phyloP scores from a whole-genome alignment of 306 rosid species.

The Cucurbita pepo region DNA sequence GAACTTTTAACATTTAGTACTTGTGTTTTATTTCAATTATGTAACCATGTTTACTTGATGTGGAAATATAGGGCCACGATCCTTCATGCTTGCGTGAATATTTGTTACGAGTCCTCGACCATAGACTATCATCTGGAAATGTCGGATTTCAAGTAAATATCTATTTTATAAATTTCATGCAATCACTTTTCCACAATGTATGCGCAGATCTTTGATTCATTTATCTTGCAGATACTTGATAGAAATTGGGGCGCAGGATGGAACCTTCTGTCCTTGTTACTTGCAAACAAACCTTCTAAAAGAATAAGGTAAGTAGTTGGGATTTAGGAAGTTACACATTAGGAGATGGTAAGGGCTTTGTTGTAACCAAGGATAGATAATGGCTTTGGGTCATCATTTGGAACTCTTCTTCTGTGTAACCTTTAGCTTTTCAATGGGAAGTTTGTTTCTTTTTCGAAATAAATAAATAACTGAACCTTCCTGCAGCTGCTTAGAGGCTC shows the following conservation, averaged over 20 bases:
- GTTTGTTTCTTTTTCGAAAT: neutral
- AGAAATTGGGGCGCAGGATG: conserved; percentile 99
- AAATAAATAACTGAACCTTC: neutral
- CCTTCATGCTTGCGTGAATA: conserved; percentile 89
- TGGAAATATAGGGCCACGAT: conserved; percentile 69
- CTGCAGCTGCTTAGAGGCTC: conserved; percentile 90
- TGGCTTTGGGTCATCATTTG: neutral
- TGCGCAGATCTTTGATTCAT: conserved; percentile 9
- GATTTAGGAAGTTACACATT: neutral
- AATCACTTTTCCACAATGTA: conserved; percentile 8
- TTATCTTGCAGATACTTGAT: conserved; percentile 68
- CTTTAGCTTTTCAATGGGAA: neutral
- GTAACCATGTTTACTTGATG: conserved; percentile 7
- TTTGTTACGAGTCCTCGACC: conserved; percentile 47
- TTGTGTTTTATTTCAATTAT: neutral
- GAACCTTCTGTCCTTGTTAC: conserved; percentile 81
- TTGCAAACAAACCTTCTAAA: conserved; percentile 63
- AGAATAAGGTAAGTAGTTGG: conserved; percentile 49
- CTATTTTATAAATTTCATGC: conserved; percentile 1
- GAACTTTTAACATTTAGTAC: neutral
- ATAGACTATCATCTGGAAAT: conserved; percentile 56
- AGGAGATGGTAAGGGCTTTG: neutral
- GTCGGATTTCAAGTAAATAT: conserved; percentile 61
- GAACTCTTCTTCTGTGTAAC: neutral
- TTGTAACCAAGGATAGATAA: neutral